Evolutionary conservation across 1,284 basidiomycete genomes (phyloP), one percentile per base, ranked within the genome.

Genomic region (Volvariella volvacea): DNA sequence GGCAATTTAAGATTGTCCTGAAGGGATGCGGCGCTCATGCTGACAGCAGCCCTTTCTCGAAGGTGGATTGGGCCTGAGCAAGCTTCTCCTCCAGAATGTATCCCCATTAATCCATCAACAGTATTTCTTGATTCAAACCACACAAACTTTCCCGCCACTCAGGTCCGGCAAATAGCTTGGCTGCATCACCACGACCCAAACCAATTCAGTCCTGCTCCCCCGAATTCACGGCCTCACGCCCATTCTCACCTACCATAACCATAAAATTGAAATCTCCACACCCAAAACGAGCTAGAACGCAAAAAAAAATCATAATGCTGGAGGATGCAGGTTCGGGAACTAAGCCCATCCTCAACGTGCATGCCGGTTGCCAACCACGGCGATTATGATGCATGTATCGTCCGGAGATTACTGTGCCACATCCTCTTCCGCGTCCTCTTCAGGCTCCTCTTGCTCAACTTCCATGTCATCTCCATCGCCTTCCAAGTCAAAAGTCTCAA

Each of bases 401-500:
- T n/a, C 50, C 56, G 57, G 55, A 51, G 46, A 52, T 54, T 44
- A 57, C 46, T 45, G 50, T 47, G 49, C 56, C 55, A 62, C 64
- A 48, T 60, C 63, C 48, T 57, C 62, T 57, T 63, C 63, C 64
- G 39, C 34, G n/a, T 36, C 34, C 34, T 7, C 19, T 15, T 36
- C 34, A n/a, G 15, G n/a, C n/a, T 36, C 6, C 34, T 50, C 63
- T 53, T 69, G 68, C 50, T 62, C 63, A 50, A 66, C 69, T 55
- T 70, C 79, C 56, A 68, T 71, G 53, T 74, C 75, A 52, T 76
- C 76, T 44, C 54, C 67, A 55, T 80, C 71, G 42, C 74, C 82
- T 65, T 87, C 87, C 65, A 90, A 70, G 68, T 90, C 87, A 55
- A 89, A 66, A 43, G 82, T 72, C 66, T 90, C 85, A 67, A 88